Percentiles rank a stretch among this genome's conserved stretches.
Conservation (phyloP, 2,329 filamentous ascomycete species). For the Alternaria sp. region DNA sequence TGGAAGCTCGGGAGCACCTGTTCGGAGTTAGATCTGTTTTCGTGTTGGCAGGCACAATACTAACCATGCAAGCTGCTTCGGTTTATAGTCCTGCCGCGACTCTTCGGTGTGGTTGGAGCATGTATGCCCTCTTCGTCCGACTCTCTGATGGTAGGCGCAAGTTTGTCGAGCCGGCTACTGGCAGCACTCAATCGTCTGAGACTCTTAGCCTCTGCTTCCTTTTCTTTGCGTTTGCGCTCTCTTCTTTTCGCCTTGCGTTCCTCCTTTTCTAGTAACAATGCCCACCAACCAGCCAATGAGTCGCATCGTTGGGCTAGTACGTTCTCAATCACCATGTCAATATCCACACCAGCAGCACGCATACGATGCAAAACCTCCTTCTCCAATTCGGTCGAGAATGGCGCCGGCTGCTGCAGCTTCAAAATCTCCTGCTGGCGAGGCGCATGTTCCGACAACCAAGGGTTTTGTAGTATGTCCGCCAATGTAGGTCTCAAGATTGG, state of each 20-base stretch:
- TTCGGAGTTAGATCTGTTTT: slow-evolving; percentile 52
- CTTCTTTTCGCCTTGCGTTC: slow-evolving; percentile 82
- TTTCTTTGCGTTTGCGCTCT: slow-evolving; percentile 85
- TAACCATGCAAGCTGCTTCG: slow-evolving; percentile 65
- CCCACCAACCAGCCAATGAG: slow-evolving; percentile 94
- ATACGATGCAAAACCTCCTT: slow-evolving; percentile 92
- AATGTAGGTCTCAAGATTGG: slow-evolving; percentile 83
- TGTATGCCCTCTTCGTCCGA: slow-evolving; percentile 77
- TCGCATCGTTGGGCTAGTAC: slow-evolving; percentile 91
- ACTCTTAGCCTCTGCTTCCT: slow-evolving; percentile 81
- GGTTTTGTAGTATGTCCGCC: slow-evolving; percentile 84
- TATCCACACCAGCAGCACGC: slow-evolving; percentile 91
- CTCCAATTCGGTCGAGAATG: slow-evolving; percentile 86
- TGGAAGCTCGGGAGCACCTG: slow-evolving; percentile 72
- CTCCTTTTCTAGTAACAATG: slow-evolving; percentile 91
- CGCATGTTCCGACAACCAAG: slow-evolving; percentile 88
- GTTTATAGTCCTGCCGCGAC: slow-evolving; percentile 79
- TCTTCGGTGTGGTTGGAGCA: slow-evolving; percentile 66
- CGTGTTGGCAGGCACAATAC: slow-evolving; percentile 12
- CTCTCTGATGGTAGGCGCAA: slow-evolving; percentile 79
- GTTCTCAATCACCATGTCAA: slow-evolving; percentile 93
- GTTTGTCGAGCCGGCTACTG: slow-evolving; percentile 83
- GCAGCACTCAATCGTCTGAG: slow-evolving; percentile 86
- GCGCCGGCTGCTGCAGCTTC: slow-evolving; percentile 79
- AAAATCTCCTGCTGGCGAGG: slow-evolving; percentile 89